Evolutionary conservation across 768 basidiomycete species (phyloP), one percentile per base, ranked within the genome.

Genomic region (Suillus variegatus): DNA sequence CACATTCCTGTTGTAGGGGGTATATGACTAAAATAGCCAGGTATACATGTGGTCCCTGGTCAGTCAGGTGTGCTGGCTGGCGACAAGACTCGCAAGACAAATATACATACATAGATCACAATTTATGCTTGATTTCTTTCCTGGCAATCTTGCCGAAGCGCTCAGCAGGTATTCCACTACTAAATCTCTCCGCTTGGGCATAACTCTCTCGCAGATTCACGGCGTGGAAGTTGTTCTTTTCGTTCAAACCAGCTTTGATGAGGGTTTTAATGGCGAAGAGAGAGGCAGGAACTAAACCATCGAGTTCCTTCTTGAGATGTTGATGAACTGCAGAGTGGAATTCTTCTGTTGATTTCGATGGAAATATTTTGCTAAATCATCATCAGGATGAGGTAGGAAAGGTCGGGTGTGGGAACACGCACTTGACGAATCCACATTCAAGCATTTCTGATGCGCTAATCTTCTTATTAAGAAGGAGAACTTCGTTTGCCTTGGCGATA

Each of bases 121-220:
- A 73, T 69, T 88, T 90, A 71, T 90, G 89, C 67, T 78, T 87
- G 68, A 90, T 85, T 75, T 91, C 87, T 71, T 85, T 89, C 57
- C 72, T 81, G 22, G 87, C 83, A 63, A 91, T 83, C 73, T 80
- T 83, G 28, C 68, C 75, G 68, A 91, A 92, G 55, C 84, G 83
- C 66, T 75, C 73, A 1, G 65, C 44, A 12, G 90, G 90, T 47
- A 86, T 75, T 1, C 88, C 89, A 63, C 84, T 88, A 6, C 82
- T 84, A 71, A 91, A 84, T 60, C 85, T 81, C 56, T 84, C 86
- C 4, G 88, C 89, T 77, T 91, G 90, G 13, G 86, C 88, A 71
- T 89, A 90, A 62, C 86, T 88, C 75, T 91, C 89, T 55, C 89
- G 81, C 16, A 90, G 78, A 69, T 89, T 89, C 13, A 85, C 85